Evolutionary conservation across 345 rosid genomes (phyloP).

Genomic region (Pugionium dolabratum): DNA sequence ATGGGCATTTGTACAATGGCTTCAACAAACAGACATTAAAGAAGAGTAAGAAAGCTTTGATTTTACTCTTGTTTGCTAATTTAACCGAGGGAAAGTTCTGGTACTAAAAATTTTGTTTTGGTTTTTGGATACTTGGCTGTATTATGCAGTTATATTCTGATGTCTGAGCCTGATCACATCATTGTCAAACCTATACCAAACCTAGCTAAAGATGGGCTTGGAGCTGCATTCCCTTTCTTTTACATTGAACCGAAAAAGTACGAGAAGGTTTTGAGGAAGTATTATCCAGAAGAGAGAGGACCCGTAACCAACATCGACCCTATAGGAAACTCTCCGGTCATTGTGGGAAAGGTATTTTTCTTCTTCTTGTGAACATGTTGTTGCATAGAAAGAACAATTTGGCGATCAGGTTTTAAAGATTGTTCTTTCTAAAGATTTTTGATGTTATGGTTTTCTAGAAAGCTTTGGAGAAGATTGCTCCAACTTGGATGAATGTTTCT

Average conservation of each 20-base stretch:
- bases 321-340: conserved; percentile 96
- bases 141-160: conserved; percentile 67
- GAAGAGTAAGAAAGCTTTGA: conserved; percentile 66
- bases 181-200: conserved; percentile 97
- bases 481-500: conserved; percentile 98
- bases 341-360: conserved; percentile 69
- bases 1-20: conserved; percentile 99
- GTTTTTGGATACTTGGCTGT: too few species aligned
- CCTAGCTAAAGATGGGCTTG: conserved; percentile 74
- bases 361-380: neutral
- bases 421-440: neutral
- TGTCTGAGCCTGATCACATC: conserved; percentile 97
- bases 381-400: neutral
- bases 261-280: conserved; percentile 70
- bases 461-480: conserved; percentile 87
- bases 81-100: neutral
- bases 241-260: conserved; percentile 92
- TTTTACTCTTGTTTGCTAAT: neutral
- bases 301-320: conserved; percentile 82
- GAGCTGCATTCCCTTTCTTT: conserved; percentile 98
- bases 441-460: conserved; percentile 46
- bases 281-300: conserved; percentile 79
- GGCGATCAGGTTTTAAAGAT: conserved; percentile 10
- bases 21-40: conserved; percentile 73
- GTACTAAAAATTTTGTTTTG: conserved; percentile 6